These are phyloP conservation scores for Diaporthe sp. DNA, from an alignment of 2,329 filamentous ascomycete species.

Conservation along the genomic window DNA sequence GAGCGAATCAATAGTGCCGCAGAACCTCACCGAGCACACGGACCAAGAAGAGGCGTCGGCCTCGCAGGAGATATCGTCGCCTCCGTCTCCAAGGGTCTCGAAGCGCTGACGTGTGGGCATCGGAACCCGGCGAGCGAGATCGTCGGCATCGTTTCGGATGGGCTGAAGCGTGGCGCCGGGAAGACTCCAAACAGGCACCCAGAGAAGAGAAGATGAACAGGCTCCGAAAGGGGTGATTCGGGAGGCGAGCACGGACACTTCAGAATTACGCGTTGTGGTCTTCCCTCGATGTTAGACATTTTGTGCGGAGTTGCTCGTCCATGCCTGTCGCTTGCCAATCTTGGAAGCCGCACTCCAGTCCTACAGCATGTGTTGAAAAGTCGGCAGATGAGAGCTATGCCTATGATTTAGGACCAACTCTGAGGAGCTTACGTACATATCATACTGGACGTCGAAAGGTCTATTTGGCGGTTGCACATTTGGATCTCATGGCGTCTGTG, in stretches of 20 bases:
- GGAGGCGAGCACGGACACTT: not conserved
- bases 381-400: no score
- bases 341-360: no score
- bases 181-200: slow-evolving; percentile 26
- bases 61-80: slow-evolving; percentile 22
- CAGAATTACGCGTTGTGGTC: not conserved
- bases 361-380: no score
- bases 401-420: no score
- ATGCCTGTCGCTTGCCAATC: no score
- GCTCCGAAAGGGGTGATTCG: not conserved
- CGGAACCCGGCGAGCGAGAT: slow-evolving; percentile 25
- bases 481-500: no score
- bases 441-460: not conserved
- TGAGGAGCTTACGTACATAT: no score
- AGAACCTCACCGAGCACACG: slow-evolving; percentile 3
- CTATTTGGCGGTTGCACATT: no score
- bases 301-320: no score
- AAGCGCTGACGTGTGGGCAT: slow-evolving; percentile 16
- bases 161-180: slow-evolving; percentile 28
- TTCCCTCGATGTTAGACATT: no score
- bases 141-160: slow-evolving; percentile 17
- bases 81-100: slow-evolving; percentile 17
- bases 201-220: not conserved
- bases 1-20: not conserved
- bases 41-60: not conserved